Percentiles rank a stretch among this genome's conserved stretches.
Conservation (phyloP, 345 rosid species). For the Lepidium africanum region DNA sequence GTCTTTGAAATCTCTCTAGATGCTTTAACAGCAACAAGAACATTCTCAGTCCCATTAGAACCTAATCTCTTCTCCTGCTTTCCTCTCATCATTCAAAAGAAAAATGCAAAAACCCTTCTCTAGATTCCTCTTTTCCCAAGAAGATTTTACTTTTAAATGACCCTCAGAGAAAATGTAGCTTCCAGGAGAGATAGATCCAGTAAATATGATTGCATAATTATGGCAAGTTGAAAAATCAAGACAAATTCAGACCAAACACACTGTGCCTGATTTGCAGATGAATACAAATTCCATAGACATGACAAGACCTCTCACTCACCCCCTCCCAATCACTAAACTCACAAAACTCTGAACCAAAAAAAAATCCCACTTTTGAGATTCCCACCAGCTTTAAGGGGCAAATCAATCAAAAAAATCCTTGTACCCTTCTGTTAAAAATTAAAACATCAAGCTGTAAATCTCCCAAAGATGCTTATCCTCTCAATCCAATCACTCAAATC, state of each 20-base stretch:
- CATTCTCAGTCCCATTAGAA: constrained; percentile 57
- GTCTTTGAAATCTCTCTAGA: constrained; percentile 89
- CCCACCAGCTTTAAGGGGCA: constrained; percentile 1
- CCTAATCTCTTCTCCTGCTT: constrained; percentile 41
- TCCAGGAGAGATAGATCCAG: neutral
- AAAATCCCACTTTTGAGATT: constrained; percentile 7
- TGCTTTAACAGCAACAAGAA: constrained; percentile 91
- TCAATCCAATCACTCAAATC: constrained; percentile 15
- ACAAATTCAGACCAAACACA: constrained; percentile 24
- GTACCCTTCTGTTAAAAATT: constrained; percentile 22
- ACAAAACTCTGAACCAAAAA: constrained; percentile 3
- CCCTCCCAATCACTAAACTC: constrained; percentile 32
- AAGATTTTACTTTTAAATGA: neutral
- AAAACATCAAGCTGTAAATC: neutral
- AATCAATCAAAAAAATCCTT: constrained; percentile 20
- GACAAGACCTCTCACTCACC: constrained; percentile 38
- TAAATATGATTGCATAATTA: constrained; percentile 12
- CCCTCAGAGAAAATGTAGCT: neutral
- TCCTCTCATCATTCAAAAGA: constrained; percentile 52
- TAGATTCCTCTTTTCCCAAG: neutral
- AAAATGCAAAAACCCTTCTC: neutral
- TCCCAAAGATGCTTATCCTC: neutral
- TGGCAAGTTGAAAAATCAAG: constrained; percentile 30
- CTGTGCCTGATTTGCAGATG: constrained; percentile 28
- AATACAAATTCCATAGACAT: constrained; percentile 25